Evolutionary conservation across 768 basidiomycete species (phyloP), one percentile per base, ranked within the genome.

Genomic region (Termitomyces sp.): DNA sequence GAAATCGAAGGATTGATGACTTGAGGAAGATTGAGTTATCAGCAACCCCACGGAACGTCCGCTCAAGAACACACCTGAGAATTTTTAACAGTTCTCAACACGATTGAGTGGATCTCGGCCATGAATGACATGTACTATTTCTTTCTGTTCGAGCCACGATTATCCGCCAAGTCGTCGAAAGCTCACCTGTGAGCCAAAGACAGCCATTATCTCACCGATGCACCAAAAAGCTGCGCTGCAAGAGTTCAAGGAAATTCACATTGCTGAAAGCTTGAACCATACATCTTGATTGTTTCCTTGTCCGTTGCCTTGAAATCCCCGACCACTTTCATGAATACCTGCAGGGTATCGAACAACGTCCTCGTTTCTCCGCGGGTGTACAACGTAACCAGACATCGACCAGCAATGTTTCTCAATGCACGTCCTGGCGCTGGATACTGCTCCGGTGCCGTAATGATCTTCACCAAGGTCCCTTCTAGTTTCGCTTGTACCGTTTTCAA

Each of bases 91-190:
- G 87, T 82, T 69, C 86, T 93, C 46, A 91, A 71, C 0, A 87
- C 78, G 0, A 85, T 76, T 1, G 79, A 75, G 20, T 84, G 75
- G 36, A 95, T 89, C 69, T 98, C 96, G 32, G 87, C 82, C 85
- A 95, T 89, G 65, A 95, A 89, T 0, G 95, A 97, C 95, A 98
- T 96, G 69, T 95, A 86, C 93, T 98, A 62, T 1, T 18, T 8
- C 18, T 23, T 51, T 35, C 32, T 18, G 40, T 38, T 12, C 44
- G 16, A 61, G 44, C 26, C 18, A 41, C n/a, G 23, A 46, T 10
- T 9, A 26, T 28, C 13, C n/a, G 35, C 18, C 41, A 46, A 60
- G 28, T 20, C 9, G 32, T 26, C 28, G 12, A 55, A 18, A 14
- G 67, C 87, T 57, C 69, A 91, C 94, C 76, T 97, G 91, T 5